Evolutionary conservation across 164 flowering plant genomes (phyloP).

Genomic region (Annona cherimola): DNA sequence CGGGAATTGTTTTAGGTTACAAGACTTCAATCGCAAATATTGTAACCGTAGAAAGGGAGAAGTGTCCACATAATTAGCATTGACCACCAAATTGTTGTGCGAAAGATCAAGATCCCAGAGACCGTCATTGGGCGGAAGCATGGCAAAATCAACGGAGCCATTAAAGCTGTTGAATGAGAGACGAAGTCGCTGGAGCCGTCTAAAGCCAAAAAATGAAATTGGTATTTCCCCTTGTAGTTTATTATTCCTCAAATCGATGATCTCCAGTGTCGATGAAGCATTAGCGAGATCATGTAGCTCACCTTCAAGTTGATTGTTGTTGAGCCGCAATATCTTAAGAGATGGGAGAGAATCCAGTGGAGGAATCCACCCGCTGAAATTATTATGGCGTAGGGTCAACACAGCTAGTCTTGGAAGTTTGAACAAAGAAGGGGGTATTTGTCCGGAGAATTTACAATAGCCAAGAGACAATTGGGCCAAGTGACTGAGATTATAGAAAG

Average conservation of each 20-base stretch:
- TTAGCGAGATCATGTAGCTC: slow-evolving; percentile 13
- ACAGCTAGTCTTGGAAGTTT: slow-evolving; percentile 25
- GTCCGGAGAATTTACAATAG: slow-evolving; percentile 28
- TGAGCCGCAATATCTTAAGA: slow-evolving; percentile 23
- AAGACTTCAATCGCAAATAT: slow-evolving; percentile 34
- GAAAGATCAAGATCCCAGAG: slow-evolving; percentile 34
- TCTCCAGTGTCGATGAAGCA: slow-evolving; percentile 9
- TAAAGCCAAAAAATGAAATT: slow-evolving; percentile 17
- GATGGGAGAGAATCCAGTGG: slow-evolving; percentile 23
- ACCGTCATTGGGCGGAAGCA: slow-evolving; percentile 14
- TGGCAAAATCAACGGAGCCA: slow-evolving; percentile 15
- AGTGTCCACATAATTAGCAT: neutral
- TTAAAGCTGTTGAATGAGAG: slow-evolving; percentile 36
- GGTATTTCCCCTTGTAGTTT: slow-evolving; percentile 33
- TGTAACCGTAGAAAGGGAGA: slow-evolving; percentile 19
- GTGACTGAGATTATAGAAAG: slow-evolving; percentile 24
- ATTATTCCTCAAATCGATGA: slow-evolving; percentile 23
- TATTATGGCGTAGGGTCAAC: slow-evolving; percentile 37
- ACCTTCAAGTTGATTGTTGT: slow-evolving; percentile 29
- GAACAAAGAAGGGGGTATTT: slow-evolving; percentile 29
- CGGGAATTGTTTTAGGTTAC: slow-evolving; percentile 31
- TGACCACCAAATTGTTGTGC: slow-evolving; percentile 15
- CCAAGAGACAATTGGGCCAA: slow-evolving; percentile 26
- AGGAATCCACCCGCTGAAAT: slow-evolving; percentile 34
- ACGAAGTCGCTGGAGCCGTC: slow-evolving; percentile 11